These are phyloP conservation scores for Albophoma yamanashiensis DNA, from an alignment of 2,329 filamentous ascomycete species.

Conservation along the genomic window DNA sequence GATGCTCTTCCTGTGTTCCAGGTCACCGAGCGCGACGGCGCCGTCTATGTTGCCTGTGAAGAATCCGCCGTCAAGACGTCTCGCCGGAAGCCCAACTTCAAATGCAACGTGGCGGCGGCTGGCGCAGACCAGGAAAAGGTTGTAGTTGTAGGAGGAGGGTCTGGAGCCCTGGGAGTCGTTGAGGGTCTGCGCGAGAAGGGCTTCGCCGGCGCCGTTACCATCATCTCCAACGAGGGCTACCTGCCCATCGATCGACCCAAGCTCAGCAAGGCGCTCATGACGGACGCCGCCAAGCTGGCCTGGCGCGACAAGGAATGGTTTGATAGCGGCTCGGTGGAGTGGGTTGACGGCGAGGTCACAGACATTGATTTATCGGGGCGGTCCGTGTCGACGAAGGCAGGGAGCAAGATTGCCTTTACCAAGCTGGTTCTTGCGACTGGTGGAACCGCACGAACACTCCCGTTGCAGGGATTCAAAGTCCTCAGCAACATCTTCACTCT, in stretches of 20 bases:
- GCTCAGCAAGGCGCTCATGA: slow-evolving; percentile 84
- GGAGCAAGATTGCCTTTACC: slow-evolving; percentile 63
- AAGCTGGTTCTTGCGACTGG: slow-evolving; percentile 90
- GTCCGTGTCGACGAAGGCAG: slow-evolving; percentile 63
- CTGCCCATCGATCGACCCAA: slow-evolving; percentile 89
- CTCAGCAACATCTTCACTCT: slow-evolving; percentile 82
- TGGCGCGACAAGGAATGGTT: slow-evolving; percentile 73
- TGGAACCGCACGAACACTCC: slow-evolving; percentile 63
- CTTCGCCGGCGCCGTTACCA: slow-evolving; percentile 68
- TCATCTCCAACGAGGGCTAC: slow-evolving; percentile 77
- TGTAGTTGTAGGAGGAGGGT: slow-evolving; percentile 82
- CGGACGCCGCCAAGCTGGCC: slow-evolving; percentile 68
- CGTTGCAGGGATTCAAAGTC: slow-evolving; percentile 76
- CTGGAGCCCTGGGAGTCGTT: slow-evolving; percentile 69
- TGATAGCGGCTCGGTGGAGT: slow-evolving; percentile 46
- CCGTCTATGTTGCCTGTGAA: slow-evolving; percentile 74
- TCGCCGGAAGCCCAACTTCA: slow-evolving; percentile 62
- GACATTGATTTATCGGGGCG: slow-evolving; percentile 67
- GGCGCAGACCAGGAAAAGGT: slow-evolving; percentile 50
- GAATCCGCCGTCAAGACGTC: slow-evolving; percentile 68
- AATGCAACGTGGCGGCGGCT: slow-evolving; percentile 46
- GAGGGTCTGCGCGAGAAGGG: slow-evolving; percentile 76
- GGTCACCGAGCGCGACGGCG: slow-evolving; percentile 68
- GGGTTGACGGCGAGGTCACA: slow-evolving; percentile 54
- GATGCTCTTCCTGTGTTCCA: slow-evolving; percentile 80